A percentile compares a stretch with the other conserved stretches of the same genome.
Conservation (phyloP, 306 rosid species). For the Glycine soja region DNA sequence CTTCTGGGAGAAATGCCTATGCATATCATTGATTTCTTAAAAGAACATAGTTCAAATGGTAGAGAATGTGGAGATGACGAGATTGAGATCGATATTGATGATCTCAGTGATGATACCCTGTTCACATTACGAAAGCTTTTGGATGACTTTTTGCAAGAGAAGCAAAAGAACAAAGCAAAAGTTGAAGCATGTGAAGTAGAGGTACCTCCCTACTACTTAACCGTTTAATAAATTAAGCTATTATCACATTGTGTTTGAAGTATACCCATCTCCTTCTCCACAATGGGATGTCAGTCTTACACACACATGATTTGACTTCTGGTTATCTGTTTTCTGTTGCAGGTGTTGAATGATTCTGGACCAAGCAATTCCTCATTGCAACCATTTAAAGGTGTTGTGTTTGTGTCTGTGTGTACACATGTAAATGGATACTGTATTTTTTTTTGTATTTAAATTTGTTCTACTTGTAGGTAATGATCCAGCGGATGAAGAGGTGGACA, state of each 20-base stretch:
- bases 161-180: slow-evolving; percentile 57
- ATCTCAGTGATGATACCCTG: slow-evolving; percentile 76
- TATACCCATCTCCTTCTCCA: neutral
- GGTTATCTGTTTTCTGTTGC: slow-evolving; percentile 50
- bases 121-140: slow-evolving; percentile 68
- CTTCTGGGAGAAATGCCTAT: slow-evolving; percentile 70
- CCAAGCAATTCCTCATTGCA: slow-evolving; percentile 89
- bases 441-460: slow-evolving; percentile 24
- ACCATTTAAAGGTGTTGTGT: slow-evolving; percentile 71
- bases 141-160: slow-evolving; percentile 68
- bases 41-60: slow-evolving; percentile 71
- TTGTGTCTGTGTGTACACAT: slow-evolving; percentile 16
- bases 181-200: slow-evolving; percentile 78
- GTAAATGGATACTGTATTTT: slow-evolving; percentile 14
- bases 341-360: slow-evolving; percentile 81
- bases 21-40: slow-evolving; percentile 77
- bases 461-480: slow-evolving; percentile 65
- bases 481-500: slow-evolving; percentile 76
- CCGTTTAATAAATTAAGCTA: slow-evolving; percentile 23
- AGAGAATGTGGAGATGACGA: slow-evolving; percentile 77
- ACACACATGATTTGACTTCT: slow-evolving; percentile 25
- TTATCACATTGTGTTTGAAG: slow-evolving; percentile 11
- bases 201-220: slow-evolving; percentile 55
- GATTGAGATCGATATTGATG: slow-evolving; percentile 86
- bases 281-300: slow-evolving; percentile 5